Evolutionary conservation across 2,329 filamentous ascomycete species (phyloP).

Genomic region (Drechslera avenae): DNA sequence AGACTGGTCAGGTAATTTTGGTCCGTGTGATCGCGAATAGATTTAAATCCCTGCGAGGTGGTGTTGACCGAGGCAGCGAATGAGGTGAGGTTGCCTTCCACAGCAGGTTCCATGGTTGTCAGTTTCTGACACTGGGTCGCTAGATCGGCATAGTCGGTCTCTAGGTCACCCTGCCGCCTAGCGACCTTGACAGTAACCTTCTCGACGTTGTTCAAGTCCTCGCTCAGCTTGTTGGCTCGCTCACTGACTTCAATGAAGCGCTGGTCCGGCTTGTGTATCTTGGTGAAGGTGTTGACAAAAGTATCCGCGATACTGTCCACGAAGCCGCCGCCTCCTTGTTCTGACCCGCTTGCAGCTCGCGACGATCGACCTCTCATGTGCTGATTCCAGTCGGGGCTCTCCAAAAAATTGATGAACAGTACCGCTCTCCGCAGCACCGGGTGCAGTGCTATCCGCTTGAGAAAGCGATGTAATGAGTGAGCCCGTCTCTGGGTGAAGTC

Average conservation of each 20-base stretch:
- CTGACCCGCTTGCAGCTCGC: constrained; percentile 59
- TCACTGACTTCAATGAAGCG: constrained; percentile 94
- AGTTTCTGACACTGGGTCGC: constrained; percentile 95
- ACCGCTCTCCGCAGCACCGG: constrained; percentile 83
- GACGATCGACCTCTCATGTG: constrained; percentile 82
- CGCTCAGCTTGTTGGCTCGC: constrained; percentile 86
- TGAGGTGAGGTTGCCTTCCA: constrained; percentile 79
- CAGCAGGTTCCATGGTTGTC: constrained; percentile 83
- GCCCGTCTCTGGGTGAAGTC: constrained; percentile 91
- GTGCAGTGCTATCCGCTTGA: constrained; percentile 83
- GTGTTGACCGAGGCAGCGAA: constrained; percentile 88
- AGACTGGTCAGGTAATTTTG: constrained; percentile 93
- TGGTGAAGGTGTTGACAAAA: constrained; percentile 96
- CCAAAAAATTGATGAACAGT: constrained; percentile 86
- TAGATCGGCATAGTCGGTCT: constrained; percentile 85
- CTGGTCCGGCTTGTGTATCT: constrained; percentile 92
- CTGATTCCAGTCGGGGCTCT: constrained; percentile 94
- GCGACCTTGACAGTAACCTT: constrained; percentile 94
- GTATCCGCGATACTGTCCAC: constrained; percentile 96
- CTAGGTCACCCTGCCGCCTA: constrained; percentile 83
- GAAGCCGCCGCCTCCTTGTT: constrained; percentile 65
- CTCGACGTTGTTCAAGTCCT: constrained; percentile 89
- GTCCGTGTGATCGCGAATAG: constrained; percentile 88
- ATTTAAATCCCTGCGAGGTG: constrained; percentile 75
- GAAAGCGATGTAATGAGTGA: constrained; percentile 88